Evolutionary conservation across 345 rosid genomes (phyloP).

Genomic region (Psidium guajava): DNA sequence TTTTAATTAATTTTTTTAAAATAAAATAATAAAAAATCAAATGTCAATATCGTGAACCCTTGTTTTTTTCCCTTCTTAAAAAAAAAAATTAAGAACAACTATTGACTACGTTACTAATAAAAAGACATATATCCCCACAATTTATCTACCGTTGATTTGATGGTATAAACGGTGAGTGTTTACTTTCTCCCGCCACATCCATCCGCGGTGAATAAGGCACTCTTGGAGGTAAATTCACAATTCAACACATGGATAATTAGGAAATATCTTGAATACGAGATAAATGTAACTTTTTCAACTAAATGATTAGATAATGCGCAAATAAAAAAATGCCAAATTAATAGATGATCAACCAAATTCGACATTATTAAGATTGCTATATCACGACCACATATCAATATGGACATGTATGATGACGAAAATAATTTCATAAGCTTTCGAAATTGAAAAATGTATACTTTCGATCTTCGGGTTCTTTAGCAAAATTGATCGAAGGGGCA

Average conservation of each 20-base stretch:
- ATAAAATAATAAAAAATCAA: too few relatives aligned
- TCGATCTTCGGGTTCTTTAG: background rate
- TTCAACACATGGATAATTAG: too few relatives aligned
- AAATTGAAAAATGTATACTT: background rate
- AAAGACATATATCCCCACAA: background rate
- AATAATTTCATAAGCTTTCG: background rate
- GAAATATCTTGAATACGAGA: background rate
- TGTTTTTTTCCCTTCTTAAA: background rate
- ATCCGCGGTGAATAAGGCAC: too few relatives aligned
- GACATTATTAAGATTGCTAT: background rate
- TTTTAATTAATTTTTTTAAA: too few relatives aligned
- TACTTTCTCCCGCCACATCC: too few relatives aligned
- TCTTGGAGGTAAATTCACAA: too few relatives aligned
- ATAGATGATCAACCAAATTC: too few relatives aligned
- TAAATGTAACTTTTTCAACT: background rate
- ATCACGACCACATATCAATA: background rate
- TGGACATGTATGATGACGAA: background rate
- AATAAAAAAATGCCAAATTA: background rate
- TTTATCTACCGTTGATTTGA: background rate
- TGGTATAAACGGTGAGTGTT: too few relatives aligned
- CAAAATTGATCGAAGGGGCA: accelerated
- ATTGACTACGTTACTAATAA: too few relatives aligned
- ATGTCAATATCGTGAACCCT: background rate
- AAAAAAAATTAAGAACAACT: too few relatives aligned
- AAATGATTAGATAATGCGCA: background rate